phyloP scores from a whole-genome alignment of 176 grass and related monocot genomes.

The Carex pumila region DNA sequence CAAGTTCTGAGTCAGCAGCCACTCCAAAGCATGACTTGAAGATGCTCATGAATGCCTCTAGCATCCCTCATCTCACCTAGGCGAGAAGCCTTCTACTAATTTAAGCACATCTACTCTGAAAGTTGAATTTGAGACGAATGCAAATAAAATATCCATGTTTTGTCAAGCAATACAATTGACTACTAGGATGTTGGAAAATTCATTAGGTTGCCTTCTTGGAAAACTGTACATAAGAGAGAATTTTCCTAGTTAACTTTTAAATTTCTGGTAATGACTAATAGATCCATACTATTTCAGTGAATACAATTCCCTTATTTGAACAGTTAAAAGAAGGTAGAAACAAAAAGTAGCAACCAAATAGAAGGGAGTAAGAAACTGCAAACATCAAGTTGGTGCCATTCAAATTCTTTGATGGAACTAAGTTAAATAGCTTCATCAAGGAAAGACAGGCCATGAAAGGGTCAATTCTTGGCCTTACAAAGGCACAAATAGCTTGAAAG shows the following conservation, averaged over 20 bases:
- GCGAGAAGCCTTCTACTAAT: slow-evolving; percentile 5
- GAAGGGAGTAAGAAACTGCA: neutral
- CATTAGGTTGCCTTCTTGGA: neutral
- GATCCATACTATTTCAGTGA: neutral
- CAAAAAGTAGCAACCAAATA: neutral
- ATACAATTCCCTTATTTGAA: neutral
- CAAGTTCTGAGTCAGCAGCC: slow-evolving; percentile 21
- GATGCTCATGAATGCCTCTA: slow-evolving; percentile 26
- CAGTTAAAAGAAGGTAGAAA: neutral
- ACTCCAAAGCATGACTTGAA: slow-evolving; percentile 24
- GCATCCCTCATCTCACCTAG: slow-evolving; percentile 21
- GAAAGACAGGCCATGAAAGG: neutral
- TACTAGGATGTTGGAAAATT: slow-evolving; percentile 1
- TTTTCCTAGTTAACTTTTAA: neutral
- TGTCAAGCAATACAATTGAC: neutral
- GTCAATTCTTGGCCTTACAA: neutral
- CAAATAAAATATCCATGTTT: neutral
- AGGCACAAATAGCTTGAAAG: neutral
- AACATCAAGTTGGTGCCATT: slow-evolving; percentile 1
- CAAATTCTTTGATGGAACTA: neutral
- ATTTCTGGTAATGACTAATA: neutral
- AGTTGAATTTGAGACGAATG: neutral
- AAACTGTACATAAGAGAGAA: neutral
- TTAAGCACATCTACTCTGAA: slow-evolving; percentile 7
- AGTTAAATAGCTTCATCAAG: neutral